A percentile compares a stretch with the other conserved stretches of the same genome.
Conservation (phyloP, 1,139 yeast genomes). For the Yamadazyma jaroonii region DNA sequence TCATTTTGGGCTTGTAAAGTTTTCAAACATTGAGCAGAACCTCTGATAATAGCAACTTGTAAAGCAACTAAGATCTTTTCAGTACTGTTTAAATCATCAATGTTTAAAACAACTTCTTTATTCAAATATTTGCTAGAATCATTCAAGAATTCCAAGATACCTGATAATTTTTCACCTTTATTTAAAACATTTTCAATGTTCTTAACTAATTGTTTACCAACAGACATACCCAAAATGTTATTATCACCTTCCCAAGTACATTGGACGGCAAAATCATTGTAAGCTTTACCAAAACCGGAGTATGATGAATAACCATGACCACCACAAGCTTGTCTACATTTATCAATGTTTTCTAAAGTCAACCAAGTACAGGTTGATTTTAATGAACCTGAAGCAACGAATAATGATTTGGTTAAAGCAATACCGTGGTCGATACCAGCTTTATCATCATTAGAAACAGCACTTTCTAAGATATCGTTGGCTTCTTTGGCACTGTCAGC, state of each 20-base stretch:
- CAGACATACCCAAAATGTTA: constrained; percentile 45
- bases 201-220: constrained; percentile 46
- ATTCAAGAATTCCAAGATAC: constrained; percentile 37
- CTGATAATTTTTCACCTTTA: constrained; percentile 31
- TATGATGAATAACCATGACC: constrained; percentile 51
- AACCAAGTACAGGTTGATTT: constrained; percentile 50
- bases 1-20: constrained; percentile 29
- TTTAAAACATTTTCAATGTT: constrained; percentile 34
- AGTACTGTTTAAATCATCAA: constrained; percentile 30
- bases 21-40: constrained; percentile 30
- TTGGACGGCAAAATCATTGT: constrained; percentile 50
- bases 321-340: constrained; percentile 52
- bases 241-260: constrained; percentile 57
- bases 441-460: constrained; percentile 44
- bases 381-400: constrained; percentile 47
- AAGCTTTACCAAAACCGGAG: constrained; percentile 48
- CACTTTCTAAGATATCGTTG: constrained; percentile 54
- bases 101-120: constrained; percentile 23
- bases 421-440: constrained; percentile 35
- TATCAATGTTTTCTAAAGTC: constrained; percentile 45
- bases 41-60: constrained; percentile 44
- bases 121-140: constrained; percentile 31
- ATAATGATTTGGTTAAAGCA: constrained; percentile 42
- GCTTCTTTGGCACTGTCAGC: constrained; percentile 45
- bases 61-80: constrained; percentile 35